Conservation (phyloP, 108 stramenopile species). For the Skeletonema marinoi region DNA sequence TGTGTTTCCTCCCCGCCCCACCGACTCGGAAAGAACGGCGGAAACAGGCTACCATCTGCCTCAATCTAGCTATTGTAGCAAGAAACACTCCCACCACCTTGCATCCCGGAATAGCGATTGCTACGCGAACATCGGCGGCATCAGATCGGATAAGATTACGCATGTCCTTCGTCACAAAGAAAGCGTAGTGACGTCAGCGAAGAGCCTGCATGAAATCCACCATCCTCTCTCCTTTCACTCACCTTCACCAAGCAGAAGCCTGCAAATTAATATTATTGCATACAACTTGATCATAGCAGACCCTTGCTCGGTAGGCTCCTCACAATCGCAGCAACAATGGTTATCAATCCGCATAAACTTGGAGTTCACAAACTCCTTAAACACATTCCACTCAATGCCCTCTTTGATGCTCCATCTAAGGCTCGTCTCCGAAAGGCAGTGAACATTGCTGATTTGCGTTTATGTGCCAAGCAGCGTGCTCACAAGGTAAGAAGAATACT, state of each 20-base stretch:
- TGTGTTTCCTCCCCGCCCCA: too few relatives aligned
- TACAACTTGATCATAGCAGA: too few relatives aligned
- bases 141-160: background rate
- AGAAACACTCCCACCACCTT: too few relatives aligned
- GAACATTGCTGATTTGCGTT: conserved; percentile 90
- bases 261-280: too few relatives aligned
- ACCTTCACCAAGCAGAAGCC: too few relatives aligned
- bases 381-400: conserved; percentile 85
- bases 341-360: conserved; percentile 77
- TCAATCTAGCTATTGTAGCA: too few relatives aligned
- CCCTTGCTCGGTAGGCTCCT: background rate
- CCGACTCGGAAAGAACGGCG: too few relatives aligned
- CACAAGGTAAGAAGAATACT: conserved; percentile 77
- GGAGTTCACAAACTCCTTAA: conserved; percentile 90
- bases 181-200: background rate
- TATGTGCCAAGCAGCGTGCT: conserved; percentile 83
- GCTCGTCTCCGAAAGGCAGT: conserved; percentile 76
- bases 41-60: too few relatives aligned
- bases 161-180: background rate
- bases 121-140: background rate
- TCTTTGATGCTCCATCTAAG: conserved; percentile 90
- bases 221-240: too few relatives aligned
- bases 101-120: background rate
- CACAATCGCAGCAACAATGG: conserved; percentile 6
- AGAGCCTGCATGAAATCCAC: background rate